A percentile compares a stretch with the other conserved stretches of the same genome.
Conservation (phyloP, 352 stramenopile genomes). For the Thalassiosira allenii region DNA sequence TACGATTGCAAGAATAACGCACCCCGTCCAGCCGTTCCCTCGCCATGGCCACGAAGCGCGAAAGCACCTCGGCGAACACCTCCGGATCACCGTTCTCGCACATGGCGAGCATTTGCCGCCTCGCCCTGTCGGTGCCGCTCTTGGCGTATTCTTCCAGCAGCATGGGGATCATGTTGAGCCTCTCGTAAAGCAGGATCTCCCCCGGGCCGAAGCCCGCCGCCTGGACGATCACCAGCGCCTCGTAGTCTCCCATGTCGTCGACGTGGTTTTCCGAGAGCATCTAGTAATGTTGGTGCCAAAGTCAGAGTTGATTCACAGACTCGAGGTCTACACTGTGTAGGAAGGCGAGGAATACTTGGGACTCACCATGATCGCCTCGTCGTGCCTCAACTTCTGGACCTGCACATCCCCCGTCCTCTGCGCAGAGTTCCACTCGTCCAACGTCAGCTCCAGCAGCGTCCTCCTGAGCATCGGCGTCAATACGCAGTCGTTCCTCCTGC, state of each 20-base stretch:
- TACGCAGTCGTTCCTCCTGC: slow-evolving; percentile 77
- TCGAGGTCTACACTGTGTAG: too few relatives aligned
- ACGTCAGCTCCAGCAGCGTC: slow-evolving; percentile 81
- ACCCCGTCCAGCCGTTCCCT: slow-evolving; percentile 55
- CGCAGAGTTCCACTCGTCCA: slow-evolving; percentile 83
- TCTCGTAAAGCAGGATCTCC: slow-evolving; percentile 83
- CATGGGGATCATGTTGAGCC: slow-evolving; percentile 81
- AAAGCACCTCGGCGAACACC: slow-evolving; percentile 78
- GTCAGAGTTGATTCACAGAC: too few relatives aligned
- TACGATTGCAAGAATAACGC: too few relatives aligned
- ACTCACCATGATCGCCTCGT: slow-evolving; percentile 77
- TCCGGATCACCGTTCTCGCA: slow-evolving; percentile 80
- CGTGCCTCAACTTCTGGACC: slow-evolving; percentile 66
- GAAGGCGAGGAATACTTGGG: too few relatives aligned
- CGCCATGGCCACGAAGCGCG: slow-evolving; percentile 80
- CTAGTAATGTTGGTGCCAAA: slow-evolving; percentile 31
- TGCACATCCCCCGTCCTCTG: slow-evolving; percentile 75
- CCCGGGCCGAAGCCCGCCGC: slow-evolving; percentile 76
- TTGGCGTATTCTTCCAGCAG: slow-evolving; percentile 80
- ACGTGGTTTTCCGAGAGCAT: slow-evolving; percentile 80
- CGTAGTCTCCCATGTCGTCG: slow-evolving; percentile 81
- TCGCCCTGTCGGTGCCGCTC: slow-evolving; percentile 69
- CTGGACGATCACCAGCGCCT: slow-evolving; percentile 85
- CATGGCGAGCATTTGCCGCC: slow-evolving; percentile 82
- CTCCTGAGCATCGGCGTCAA: slow-evolving; percentile 76